Evolutionary conservation across 495 filamentous ascomycete genomes (phyloP).

Genomic region (Umbilicaria muhlenbergii): DNA sequence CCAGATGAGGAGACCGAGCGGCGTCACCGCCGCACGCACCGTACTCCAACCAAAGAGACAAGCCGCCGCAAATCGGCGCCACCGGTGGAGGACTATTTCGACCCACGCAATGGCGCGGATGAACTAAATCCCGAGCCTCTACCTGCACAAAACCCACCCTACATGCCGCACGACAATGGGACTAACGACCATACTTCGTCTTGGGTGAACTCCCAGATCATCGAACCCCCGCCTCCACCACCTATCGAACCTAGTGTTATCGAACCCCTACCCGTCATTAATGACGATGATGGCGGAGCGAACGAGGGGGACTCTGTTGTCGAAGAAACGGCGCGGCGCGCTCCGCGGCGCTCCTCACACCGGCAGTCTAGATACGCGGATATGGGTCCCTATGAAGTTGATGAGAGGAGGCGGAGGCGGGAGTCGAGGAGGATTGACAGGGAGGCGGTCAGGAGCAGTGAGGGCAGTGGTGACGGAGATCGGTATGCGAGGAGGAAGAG

Average conservation of each 20-base stretch:
- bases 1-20: slow-evolving; percentile 6
- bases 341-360: slow-evolving; percentile 24
- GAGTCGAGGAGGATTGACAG: no score
- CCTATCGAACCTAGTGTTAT: slow-evolving; percentile 37
- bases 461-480: no score
- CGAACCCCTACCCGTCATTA: slow-evolving; percentile 30
- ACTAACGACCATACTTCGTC: slow-evolving; percentile 40
- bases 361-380: slow-evolving; percentile 28
- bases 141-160: slow-evolving; percentile 11
- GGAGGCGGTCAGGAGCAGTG: no score
- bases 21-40: slow-evolving; percentile 4
- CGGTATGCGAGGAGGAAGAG: no score
- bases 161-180: slow-evolving; percentile 8
- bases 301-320: slow-evolving; percentile 1
- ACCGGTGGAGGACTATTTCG: slow-evolving; percentile 25
- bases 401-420: slow-evolving; percentile 23
- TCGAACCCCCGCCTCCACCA: slow-evolving; percentile 42
- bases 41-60: slow-evolving; percentile 1
- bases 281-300: slow-evolving; percentile 6
- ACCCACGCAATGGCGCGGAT: slow-evolving; percentile 19
- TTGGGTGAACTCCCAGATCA: slow-evolving; percentile 41
- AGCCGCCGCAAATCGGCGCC: slow-evolving; percentile 9
- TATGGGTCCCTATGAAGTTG: slow-evolving; percentile 83
- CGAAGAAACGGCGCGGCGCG: slow-evolving; percentile 14
- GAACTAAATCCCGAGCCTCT: background rate